Evolutionary conservation across 345 rosid genomes (phyloP).

Genomic region (Acer yangbiense): DNA sequence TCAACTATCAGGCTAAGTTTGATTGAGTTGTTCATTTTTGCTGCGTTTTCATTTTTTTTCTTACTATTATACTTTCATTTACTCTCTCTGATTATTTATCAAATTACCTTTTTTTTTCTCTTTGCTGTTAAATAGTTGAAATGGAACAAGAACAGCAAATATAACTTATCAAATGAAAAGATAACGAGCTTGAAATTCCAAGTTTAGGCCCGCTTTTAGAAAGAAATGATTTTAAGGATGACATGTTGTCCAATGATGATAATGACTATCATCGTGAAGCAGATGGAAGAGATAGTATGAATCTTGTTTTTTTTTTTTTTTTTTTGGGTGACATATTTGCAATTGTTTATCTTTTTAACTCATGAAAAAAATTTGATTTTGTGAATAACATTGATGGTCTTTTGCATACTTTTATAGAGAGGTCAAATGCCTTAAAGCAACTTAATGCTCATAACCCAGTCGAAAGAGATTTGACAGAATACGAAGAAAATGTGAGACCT

Average conservation of each 20-base stretch:
- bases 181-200: conserved; percentile 53
- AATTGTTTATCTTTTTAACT: not conserved
- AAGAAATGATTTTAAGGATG: conserved; percentile 80
- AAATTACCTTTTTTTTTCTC: not conserved
- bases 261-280: conserved; percentile 39
- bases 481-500: conserved; percentile 62
- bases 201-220: conserved; percentile 45
- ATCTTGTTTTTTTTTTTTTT: not conserved
- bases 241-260: conserved; percentile 60
- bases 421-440: conserved; percentile 39
- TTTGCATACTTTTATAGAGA: conserved; percentile 33
- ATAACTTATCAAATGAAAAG: conserved; percentile 87
- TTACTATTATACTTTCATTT: not conserved
- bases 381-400: conserved; percentile 1
- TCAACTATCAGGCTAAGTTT: not conserved
- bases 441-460: conserved; percentile 29
- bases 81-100: not conserved
- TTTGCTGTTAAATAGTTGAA: conserved; percentile 44
- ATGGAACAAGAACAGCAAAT: conserved; percentile 63
- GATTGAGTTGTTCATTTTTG: too few species aligned
- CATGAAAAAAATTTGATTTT: not conserved
- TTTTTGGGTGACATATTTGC: not conserved
- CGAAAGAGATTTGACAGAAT: conserved; percentile 34
- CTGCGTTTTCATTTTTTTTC: too few species aligned
- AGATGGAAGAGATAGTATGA: too few species aligned